Percentiles rank a stretch among this genome's conserved stretches.
Evolutionary conservation across 176 grass and related monocot species (phyloP).

Genomic region (Lolium perenne): DNA sequence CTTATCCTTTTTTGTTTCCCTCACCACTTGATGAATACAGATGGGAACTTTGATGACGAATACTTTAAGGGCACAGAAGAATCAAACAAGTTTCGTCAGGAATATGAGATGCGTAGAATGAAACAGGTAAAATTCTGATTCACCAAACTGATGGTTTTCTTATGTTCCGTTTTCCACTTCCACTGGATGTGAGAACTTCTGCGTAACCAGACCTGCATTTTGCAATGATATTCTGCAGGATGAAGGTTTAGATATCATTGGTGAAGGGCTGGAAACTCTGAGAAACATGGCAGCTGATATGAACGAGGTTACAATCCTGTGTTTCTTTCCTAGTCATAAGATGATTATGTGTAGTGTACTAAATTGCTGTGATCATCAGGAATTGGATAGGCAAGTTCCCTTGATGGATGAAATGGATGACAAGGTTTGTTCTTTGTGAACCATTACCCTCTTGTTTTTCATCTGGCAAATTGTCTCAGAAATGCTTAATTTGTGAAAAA

Average conservation of each 20-base stretch:
- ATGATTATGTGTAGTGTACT: constrained; percentile 24
- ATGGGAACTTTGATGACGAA: constrained; percentile 81
- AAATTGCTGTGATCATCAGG: constrained; percentile 52
- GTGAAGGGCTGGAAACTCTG: constrained; percentile 87
- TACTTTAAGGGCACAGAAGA: constrained; percentile 93
- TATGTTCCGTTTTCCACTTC: neutral
- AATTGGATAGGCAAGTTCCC: constrained; percentile 98
- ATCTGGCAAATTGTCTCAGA: neutral
- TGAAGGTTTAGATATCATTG: constrained; percentile 88
- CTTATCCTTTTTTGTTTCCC: neutral
- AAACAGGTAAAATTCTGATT: constrained; percentile 62
- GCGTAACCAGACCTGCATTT: neutral
- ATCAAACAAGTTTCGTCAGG: constrained; percentile 72
- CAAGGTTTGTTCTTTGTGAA: constrained; percentile 55
- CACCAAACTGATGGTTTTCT: neutral
- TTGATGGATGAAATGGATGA: constrained; percentile 98
- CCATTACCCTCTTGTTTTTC: neutral
- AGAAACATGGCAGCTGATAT: constrained; percentile 97
- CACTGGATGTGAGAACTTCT: neutral
- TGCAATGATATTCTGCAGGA: constrained; percentile 57
- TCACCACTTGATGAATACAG: constrained; percentile 45
- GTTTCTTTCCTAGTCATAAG: constrained; percentile 14
- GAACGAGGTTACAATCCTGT: constrained; percentile 69
- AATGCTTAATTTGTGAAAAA: neutral
- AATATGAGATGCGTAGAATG: constrained; percentile 94